Evolutionary conservation across 2,329 filamentous ascomycete genomes (phyloP), one percentile per base, ranked within the genome.

Genomic region (Sporothrix curviconia): DNA sequence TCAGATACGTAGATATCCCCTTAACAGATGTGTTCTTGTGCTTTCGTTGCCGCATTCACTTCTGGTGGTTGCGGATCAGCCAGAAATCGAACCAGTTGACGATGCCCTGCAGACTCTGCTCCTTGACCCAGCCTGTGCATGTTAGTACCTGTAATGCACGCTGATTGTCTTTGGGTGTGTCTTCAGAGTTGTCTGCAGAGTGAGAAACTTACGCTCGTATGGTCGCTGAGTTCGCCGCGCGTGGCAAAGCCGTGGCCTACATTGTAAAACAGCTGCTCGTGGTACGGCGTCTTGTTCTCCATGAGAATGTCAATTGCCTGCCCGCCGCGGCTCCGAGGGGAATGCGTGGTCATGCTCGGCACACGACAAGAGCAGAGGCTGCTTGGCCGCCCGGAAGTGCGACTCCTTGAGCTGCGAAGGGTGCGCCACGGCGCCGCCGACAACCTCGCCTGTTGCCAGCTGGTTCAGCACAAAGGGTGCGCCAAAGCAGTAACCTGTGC

Each of bases 211-310:
- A 70, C 72, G 63, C 61, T 75, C 66, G 60, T 76, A 76, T 2
- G 69, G 68, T 76, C 68, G 59, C 64, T 67, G 1, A 63, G 58
- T 25, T 64, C 49, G 43, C 60, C 59, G 15, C 57, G 61, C 8
- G 60, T 52, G 14, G 60, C 60, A 52, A 60, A 60, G 24, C 62
- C 60, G 52, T 64, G 62, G 25, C 74, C 70, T 15, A 86, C 81
- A 37, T 78, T 78, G 24, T 76, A 76, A 72, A 83, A 88, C 19
- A 89, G 71, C 66, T 79, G 83, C 61, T 86, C 74, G 64, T 88
- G 83, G 68, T 83, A 88, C 2, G 78, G 62, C 61, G 73, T 75
- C 40, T 70, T 66, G 28, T 67, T 65, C 24, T 66, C 66, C 43
- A 70, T 68, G 50, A 79, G 64, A 32, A 77, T 72, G 22, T 77